Evolutionary conservation across 805 yeast species (phyloP), one percentile per base, ranked within the genome.

Genomic region (Lipomyces kockii): DNA sequence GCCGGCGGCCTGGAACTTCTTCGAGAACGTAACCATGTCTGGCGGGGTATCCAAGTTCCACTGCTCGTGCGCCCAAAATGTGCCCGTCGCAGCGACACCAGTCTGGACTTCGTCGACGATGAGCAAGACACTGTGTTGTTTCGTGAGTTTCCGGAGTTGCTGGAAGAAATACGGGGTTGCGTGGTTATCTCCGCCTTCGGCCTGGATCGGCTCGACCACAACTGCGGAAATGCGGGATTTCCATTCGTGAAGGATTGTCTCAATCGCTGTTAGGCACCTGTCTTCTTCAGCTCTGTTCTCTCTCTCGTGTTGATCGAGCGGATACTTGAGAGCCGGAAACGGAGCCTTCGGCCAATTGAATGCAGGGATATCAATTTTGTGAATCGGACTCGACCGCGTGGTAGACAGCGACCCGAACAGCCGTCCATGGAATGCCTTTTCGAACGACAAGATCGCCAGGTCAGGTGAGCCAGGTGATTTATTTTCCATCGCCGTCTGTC

Each of bases 341-440:
- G 91, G 92, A 65, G 97, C 97, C 79, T 90, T 92, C 77, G 98
- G 98, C 98, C 98, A 93, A 76, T 91, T 86, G 83, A 93, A 93
- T 6, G 97, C 87, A 69, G 98, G 98, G 81, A 94, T 77, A 66
- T 82, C 84, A 79, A 93, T 82, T 82, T 94, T 93, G 84, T 93
- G 98, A 74, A 94, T 86, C 72, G 98, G 97, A 83, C 92, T 94
- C 65, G 97, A 92, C 78, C 97, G 87, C 52, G 98, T 93, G 72
- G 91, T 87, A 6, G 97, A 90, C 56, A 91, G 92, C 64, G 97
- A 86, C 29, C 97, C 98, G 81, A 93, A 92, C 71, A 92, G 81
- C 80, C 98, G 87, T 72, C 98, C 98, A 78, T 93, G 98, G 90
- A 93, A 94, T 37, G 95, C 95, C 72, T 87, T 84, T 79, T 88